Conservation (phyloP, 2,329 filamentous ascomycete genomes). For the Xylaria sp. region DNA sequence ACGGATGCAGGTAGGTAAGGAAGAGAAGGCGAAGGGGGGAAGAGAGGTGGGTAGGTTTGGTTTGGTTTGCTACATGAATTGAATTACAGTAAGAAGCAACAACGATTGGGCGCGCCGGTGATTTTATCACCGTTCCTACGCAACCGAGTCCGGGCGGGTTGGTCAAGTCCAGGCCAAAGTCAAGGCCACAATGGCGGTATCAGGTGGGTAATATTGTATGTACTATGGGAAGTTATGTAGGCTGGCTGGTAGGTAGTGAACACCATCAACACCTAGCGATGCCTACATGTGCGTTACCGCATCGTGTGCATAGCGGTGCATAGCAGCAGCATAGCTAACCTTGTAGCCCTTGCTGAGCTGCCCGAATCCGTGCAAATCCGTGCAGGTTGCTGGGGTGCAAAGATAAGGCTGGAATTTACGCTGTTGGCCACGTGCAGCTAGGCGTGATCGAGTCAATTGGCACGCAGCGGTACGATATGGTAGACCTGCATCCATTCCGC, state of each 20-base stretch:
- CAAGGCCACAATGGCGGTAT: conserved; percentile 19
- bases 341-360: conserved; percentile 18
- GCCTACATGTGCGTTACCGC: too few relatives aligned
- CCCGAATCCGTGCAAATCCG: conserved; percentile 35
- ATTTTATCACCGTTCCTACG: background rate
- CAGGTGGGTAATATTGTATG: conserved; percentile 29
- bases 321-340: conserved; percentile 22
- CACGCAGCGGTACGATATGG: conserved; percentile 8
- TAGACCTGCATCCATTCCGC: conserved; percentile 23
- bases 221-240: too few relatives aligned
- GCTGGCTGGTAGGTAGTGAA: conserved; percentile 18
- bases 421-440: conserved; percentile 24
- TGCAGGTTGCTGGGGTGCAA: conserved; percentile 20
- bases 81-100: background rate
- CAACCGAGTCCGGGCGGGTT: background rate
- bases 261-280: conserved; percentile 21
- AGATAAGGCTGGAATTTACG: conserved; percentile 29
- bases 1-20: background rate
- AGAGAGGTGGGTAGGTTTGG: background rate
- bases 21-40: background rate
- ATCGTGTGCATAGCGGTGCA: too few relatives aligned
- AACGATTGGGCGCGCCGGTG: background rate
- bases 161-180: background rate
- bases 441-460: conserved; percentile 19
- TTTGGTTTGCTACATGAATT: background rate